Conservation (phyloP, 2,329 filamentous ascomycete species). For the Cercospora sp. region DNA sequence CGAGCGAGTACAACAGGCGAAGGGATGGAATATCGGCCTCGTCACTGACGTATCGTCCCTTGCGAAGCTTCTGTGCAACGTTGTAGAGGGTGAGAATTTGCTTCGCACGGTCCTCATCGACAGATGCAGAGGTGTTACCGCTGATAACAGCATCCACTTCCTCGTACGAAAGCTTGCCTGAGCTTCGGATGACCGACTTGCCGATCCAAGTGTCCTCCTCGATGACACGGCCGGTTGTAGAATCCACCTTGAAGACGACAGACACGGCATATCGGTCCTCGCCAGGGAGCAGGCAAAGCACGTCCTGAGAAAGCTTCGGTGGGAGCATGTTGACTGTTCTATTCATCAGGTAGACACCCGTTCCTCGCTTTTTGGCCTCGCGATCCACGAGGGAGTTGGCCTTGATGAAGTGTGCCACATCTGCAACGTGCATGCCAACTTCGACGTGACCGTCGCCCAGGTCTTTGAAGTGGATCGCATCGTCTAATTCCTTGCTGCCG, state of each 20-base stretch:
- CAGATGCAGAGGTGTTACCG: conserved; percentile 56
- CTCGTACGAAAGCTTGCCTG: conserved; percentile 77
- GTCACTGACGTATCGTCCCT: conserved; percentile 74
- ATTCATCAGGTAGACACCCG: conserved; percentile 91
- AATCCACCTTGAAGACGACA: conserved; percentile 88
- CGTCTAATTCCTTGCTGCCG: conserved; percentile 82
- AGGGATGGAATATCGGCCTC: conserved; percentile 80
- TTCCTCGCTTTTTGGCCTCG: conserved; percentile 96
- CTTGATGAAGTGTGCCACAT: conserved; percentile 97
- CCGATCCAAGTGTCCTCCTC: conserved; percentile 93
- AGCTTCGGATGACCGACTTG: conserved; percentile 89
- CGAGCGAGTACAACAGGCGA: conserved; percentile 86
- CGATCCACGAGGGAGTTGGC: conserved; percentile 91
- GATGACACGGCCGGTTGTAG: conserved; percentile 71
- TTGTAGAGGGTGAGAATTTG: conserved; percentile 78
- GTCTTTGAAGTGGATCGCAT: conserved; percentile 88
- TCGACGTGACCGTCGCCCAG: conserved; percentile 83
- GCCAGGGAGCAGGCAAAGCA: conserved; percentile 84
- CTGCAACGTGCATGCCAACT: conserved; percentile 90
- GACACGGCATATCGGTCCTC: conserved; percentile 89
- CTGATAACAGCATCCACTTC: conserved; percentile 81
- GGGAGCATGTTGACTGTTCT: conserved; percentile 85
- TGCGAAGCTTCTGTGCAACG: conserved; percentile 86
- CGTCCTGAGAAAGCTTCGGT: conserved; percentile 76
- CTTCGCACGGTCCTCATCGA: conserved; percentile 67